Evolutionary conservation across 192 early-diverging fungal genomes (phyloP).

Genomic region (Kickxella alabastrina): DNA sequence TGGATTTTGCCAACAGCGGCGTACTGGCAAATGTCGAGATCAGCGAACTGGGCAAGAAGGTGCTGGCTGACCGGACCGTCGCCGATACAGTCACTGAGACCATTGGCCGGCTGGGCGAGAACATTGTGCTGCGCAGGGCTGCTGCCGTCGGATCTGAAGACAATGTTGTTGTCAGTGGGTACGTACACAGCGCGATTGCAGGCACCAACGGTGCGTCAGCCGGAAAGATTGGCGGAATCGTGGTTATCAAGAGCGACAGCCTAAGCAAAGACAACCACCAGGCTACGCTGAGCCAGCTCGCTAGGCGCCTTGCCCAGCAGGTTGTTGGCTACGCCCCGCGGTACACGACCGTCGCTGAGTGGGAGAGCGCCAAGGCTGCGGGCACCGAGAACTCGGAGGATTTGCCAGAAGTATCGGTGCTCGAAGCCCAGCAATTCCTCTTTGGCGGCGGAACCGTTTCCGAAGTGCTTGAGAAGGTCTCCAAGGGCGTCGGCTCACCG

Average conservation of each 20-base stretch:
- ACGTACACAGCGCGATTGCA: slow-evolving; percentile 66
- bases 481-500: slow-evolving; percentile 47
- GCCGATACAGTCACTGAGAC: slow-evolving; percentile 65
- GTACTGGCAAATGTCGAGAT: slow-evolving; percentile 10
- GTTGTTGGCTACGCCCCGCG: slow-evolving; percentile 77
- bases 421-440: slow-evolving; percentile 71
- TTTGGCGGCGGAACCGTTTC: slow-evolving; percentile 70
- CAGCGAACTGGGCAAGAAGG: neutral
- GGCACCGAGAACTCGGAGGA: slow-evolving; percentile 11
- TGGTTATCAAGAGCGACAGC: slow-evolving; percentile 52
- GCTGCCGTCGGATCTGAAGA: slow-evolving; percentile 14
- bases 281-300: slow-evolving; percentile 54
- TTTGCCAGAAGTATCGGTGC: slow-evolving; percentile 40
- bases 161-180: slow-evolving; percentile 55
- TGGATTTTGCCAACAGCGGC: slow-evolving; percentile 1
- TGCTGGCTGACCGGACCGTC: slow-evolving; percentile 42
- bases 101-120: slow-evolving; percentile 88
- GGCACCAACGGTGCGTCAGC: slow-evolving; percentile 35
- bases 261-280: slow-evolving; percentile 1
- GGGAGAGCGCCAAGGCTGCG: slow-evolving; percentile 33
- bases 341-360: slow-evolving; percentile 45
- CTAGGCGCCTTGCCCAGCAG: slow-evolving; percentile 78
- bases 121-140: slow-evolving; percentile 75
- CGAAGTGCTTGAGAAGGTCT: slow-evolving; percentile 53
- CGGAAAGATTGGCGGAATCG: slow-evolving; percentile 79